These are phyloP conservation scores for Geoglossum cookeanum DNA, from an alignment of 2,329 filamentous ascomycete species.

Conservation along the genomic window DNA sequence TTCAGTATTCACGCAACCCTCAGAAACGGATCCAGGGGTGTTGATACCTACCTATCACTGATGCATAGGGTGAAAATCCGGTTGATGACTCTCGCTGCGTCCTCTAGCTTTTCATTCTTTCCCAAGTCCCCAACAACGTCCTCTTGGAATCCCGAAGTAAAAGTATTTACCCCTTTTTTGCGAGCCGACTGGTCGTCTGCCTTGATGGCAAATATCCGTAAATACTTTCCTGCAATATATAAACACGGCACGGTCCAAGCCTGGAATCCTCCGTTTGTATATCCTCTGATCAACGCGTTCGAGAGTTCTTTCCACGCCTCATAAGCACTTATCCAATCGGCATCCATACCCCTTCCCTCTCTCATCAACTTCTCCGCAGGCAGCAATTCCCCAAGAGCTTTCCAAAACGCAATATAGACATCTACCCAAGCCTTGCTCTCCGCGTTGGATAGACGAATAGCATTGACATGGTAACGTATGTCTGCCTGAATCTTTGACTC, in stretches of 20 bases:
- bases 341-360: constrained; percentile 18
- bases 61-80: constrained; percentile 81
- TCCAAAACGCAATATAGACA: constrained; percentile 71
- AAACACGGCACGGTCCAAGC: constrained; percentile 87
- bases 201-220: constrained; percentile 75
- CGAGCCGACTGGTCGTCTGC: constrained; percentile 54
- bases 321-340: constrained; percentile 70
- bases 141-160: constrained; percentile 45
- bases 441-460: constrained; percentile 36
- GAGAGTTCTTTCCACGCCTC: constrained; percentile 75
- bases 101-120: constrained; percentile 71
- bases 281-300: constrained; percentile 59
- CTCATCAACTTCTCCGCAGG: constrained; percentile 37
- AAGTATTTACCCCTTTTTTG: constrained; percentile 26
- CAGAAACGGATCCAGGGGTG: constrained; percentile 3
- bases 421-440: constrained; percentile 74
- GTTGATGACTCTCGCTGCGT: constrained; percentile 79
- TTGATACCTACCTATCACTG: constrained; percentile 53
- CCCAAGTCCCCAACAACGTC: constrained; percentile 60
- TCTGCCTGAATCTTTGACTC: constrained; percentile 45
- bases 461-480: constrained; percentile 49
- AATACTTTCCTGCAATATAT: constrained; percentile 70
- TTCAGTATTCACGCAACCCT: constrained; percentile 3
- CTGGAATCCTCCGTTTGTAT: constrained; percentile 55
- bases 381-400: constrained; percentile 54